Base-by-base conservation (phyloP, 2,329 filamentous ascomycete species). In the Akanthomyces uredinophilus region DNA sequence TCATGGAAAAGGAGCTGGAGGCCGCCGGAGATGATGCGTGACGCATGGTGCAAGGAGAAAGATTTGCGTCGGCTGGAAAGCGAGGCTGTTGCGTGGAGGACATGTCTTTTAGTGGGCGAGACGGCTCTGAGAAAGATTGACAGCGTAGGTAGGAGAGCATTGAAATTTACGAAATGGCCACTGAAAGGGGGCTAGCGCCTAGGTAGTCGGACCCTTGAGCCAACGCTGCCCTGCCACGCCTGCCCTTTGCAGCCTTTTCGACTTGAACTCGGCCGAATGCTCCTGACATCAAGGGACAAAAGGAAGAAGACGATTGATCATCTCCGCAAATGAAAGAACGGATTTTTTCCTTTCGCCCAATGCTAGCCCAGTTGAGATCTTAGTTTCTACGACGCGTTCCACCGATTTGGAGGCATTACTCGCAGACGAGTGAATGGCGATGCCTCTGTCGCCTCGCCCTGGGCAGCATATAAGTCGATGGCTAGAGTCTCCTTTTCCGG, bases 91-190 rank as follows among this genome's bases (percentile, higher is more conserved):
- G n/a, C 43, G 20, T 44, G 10, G 41, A 35, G 32, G 10, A 29
- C 27, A 29, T 29, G 27, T 29, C 27, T 29, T 29, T 29, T 29
- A 29, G 27, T 29, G 27, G 27, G 27, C 27, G 27, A 4, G 6
- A 2, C 27, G 27, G 27, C 27, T 6, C 6, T 29, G 27, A 4
- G 6, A 6, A 29, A 29, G 27, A 29, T 29, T 29, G n/a, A 29
- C 27, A 37, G 32, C 13, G 32, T n/a, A n/a, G n/a, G 11, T 3
- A 37, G 8, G 32, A 5, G 18, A 46, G n/a, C 20, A 22, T 10
- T 37, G 10, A 18, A n/a, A 18, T 35, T 47, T 50, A 50, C 64
- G 64, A 68, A 64, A 62, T 64, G 62, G 55, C 52, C 63, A 20
- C 66, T 61, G 22, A 54, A 64, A 65, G 18, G 29, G 39, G 50